Percentiles rank a stretch among this genome's conserved stretches.
Conservation (phyloP, 768 basidiomycete genomes). For the Kwoniella botswanensis region DNA sequence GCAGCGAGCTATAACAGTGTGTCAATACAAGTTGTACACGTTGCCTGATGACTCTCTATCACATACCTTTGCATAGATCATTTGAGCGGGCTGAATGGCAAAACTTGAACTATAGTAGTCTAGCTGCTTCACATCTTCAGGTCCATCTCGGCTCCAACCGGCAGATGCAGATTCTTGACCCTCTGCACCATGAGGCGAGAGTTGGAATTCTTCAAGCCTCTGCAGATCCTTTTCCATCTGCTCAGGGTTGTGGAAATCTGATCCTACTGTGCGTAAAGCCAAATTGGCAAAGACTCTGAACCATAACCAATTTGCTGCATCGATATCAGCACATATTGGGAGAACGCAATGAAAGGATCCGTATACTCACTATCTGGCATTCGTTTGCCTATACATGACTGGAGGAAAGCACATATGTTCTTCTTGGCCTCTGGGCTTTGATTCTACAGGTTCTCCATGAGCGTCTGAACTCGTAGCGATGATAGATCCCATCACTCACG, state of each 20-base stretch:
- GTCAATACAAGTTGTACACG: too few species aligned
- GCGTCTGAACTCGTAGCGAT: neutral
- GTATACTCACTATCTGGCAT: slow-evolving; percentile 69
- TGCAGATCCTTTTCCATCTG: slow-evolving; percentile 76
- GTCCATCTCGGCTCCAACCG: slow-evolving; percentile 79
- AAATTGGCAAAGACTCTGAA: slow-evolving; percentile 80
- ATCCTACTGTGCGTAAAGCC: slow-evolving; percentile 69
- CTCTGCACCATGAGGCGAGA: slow-evolving; percentile 50
- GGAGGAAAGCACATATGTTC: slow-evolving; percentile 71
- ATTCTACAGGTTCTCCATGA: slow-evolving; percentile 18
- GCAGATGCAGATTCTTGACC: slow-evolving; percentile 59
- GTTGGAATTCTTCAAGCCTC: slow-evolving; percentile 78
- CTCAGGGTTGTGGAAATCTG: slow-evolving; percentile 65
- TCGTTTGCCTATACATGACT: slow-evolving; percentile 77
- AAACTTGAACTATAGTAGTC: slow-evolving; percentile 81
- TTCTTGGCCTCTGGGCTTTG: slow-evolving; percentile 64
- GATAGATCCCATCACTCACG: slow-evolving; percentile 28
- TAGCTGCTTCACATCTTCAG: slow-evolving; percentile 75
- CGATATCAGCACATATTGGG: slow-evolving; percentile 6
- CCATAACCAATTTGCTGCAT: slow-evolving; percentile 74
- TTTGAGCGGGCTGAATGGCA: slow-evolving; percentile 76
- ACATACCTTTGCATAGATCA: slow-evolving; percentile 68
- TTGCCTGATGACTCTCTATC: too few species aligned
- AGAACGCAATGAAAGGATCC: neutral
- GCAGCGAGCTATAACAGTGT: slow-evolving; percentile 60